Evolutionary conservation across 1,284 basidiomycete species (phyloP).

Genomic region (Ceraceosorus bombacis): DNA sequence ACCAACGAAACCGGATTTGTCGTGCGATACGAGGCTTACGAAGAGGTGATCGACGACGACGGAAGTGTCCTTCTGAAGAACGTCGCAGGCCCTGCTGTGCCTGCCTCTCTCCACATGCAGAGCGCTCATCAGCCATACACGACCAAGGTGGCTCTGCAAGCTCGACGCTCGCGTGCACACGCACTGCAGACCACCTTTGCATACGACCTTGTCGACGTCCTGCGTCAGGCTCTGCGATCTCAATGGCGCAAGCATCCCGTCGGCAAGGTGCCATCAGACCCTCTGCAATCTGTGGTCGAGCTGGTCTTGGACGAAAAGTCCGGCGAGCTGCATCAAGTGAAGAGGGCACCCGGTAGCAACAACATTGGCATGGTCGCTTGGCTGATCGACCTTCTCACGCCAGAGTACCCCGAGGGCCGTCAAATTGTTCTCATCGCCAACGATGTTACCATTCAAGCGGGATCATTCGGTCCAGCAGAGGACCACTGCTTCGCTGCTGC

Average conservation of each 20-base stretch:
- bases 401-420: constrained; percentile 85
- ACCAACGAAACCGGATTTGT: constrained; percentile 98
- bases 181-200: constrained; percentile 96
- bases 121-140: constrained; percentile 60
- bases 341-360: constrained; percentile 86
- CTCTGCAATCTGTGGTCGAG: constrained; percentile 71
- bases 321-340: constrained; percentile 76
- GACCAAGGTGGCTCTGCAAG: constrained; percentile 97
- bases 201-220: constrained; percentile 95
- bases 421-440: constrained; percentile 86
- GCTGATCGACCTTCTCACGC: constrained; percentile 87
- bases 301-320: constrained; percentile 91
- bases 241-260: constrained; percentile 72
- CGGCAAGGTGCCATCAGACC: constrained; percentile 52
- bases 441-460: constrained; percentile 98
- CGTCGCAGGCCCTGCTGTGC: constrained; percentile 31
- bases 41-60: constrained; percentile 92
- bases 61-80: constrained; percentile 70
- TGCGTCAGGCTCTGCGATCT: constrained; percentile 90
- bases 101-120: constrained; percentile 17
- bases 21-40: constrained; percentile 97
- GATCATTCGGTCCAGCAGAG: constrained; percentile 91
- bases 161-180: constrained; percentile 98
- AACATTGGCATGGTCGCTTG: constrained; percentile 96
- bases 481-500: constrained; percentile 95